Evolutionary conservation across 352 stramenopile species (phyloP).

Genomic region (Pythium brachiatum): DNA sequence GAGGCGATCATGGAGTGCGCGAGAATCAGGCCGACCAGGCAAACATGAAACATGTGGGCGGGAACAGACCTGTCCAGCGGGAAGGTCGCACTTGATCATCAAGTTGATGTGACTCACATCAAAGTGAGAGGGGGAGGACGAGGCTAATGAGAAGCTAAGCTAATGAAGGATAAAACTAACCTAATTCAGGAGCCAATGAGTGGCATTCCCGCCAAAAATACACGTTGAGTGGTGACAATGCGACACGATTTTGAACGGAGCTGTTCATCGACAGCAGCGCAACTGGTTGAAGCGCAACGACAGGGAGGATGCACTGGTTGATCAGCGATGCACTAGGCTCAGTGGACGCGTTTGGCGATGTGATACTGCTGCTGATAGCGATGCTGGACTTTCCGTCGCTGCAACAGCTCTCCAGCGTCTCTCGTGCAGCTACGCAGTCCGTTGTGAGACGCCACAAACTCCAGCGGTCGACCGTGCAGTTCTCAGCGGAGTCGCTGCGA

Average conservation of each 20-base stretch:
- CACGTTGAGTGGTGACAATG: neutral
- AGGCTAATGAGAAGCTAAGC: conserved; percentile 6
- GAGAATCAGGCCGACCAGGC: conserved; percentile 1
- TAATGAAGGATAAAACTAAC: neutral
- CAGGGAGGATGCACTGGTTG: neutral
- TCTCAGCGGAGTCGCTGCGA: conserved; percentile 8
- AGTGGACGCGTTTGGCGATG: conserved; percentile 3
- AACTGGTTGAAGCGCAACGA: no score
- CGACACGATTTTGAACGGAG: neutral
- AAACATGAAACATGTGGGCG: neutral
- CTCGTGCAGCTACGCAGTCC: conserved; percentile 1
- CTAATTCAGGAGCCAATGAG: neutral
- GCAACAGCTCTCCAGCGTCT: conserved; percentile 15
- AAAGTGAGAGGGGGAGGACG: neutral
- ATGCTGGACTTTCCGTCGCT: conserved; percentile 15
- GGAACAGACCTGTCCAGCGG: neutral
- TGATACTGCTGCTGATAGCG: conserved; percentile 8
- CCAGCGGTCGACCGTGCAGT: conserved; percentile 12
- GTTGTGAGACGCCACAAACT: neutral
- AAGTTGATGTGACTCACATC: no score
- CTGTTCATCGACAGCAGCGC: neutral
- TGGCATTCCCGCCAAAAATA: conserved; percentile 4
- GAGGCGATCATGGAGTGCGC: neutral
- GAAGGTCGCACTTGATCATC: neutral
- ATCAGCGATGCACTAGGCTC: neutral